Evolutionary conservation across 768 basidiomycete genomes (phyloP).

Genomic region (Pleurotus tuber-regium): DNA sequence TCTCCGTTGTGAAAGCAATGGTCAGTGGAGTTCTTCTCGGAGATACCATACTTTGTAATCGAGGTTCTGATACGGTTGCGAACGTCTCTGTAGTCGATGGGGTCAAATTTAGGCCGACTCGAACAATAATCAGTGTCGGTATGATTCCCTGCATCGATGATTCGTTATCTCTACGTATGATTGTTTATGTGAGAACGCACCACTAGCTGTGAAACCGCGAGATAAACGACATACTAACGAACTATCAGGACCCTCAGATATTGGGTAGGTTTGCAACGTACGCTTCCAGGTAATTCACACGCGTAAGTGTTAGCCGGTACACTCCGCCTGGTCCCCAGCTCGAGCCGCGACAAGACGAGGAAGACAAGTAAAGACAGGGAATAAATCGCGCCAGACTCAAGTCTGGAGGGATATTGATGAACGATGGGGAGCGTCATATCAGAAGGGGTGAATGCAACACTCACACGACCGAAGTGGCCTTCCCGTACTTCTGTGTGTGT

Average conservation of each 20-base stretch:
- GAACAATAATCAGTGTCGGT: slow-evolving; percentile 6
- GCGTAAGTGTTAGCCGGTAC: slow-evolving; percentile 4
- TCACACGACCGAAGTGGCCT: slow-evolving; percentile 4
- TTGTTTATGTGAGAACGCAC: not conserved
- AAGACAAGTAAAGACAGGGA: slow-evolving; percentile 1
- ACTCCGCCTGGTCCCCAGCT: not conserved
- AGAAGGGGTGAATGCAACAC: not conserved
- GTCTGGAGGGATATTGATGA: not conserved
- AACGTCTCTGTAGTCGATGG: not conserved
- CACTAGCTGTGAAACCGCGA: slow-evolving; percentile 5
- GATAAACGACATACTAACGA: slow-evolving; percentile 1
- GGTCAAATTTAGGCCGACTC: not conserved
- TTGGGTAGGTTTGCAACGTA: not conserved
- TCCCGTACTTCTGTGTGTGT: not conserved
- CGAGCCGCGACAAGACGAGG: not conserved
- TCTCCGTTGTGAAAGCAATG: slow-evolving; percentile 3
- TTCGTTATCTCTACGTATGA: not conserved
- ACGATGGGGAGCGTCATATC: not conserved
- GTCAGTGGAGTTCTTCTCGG: not conserved
- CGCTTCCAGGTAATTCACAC: slow-evolving; percentile 2
- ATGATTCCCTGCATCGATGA: not conserved
- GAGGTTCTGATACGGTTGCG: too few species aligned
- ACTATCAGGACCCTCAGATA: not conserved
- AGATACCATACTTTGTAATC: too few species aligned
- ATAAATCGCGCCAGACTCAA: slow-evolving; percentile 3